Base-by-base conservation (phyloP, 805 yeast genomes). In the Spathaspora passalidarum region DNA sequence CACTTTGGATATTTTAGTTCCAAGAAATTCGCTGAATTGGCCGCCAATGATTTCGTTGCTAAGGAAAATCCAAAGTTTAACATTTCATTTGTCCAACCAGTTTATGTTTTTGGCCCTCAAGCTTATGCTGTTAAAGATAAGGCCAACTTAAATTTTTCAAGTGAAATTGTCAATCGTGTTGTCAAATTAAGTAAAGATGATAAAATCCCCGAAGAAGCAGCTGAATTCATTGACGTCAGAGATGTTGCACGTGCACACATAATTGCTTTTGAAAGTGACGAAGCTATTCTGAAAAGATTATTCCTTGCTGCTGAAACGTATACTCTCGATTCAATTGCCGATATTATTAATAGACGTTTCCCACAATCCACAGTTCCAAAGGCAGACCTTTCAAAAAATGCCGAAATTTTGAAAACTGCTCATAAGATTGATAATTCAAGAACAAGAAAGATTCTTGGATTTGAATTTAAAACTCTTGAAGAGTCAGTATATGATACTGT, bases 1-100 rank as follows among this genome's bases (percentile, higher is more conserved):
- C 49, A 55, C 16, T 48, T 47, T 38, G 84, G 81, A 2, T 80
- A 81, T 60, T 52, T 71, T 44, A 86, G 78, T 4, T 79, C 85
- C 14, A 80, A 80, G 61, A 78, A 73, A 36, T 72, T 74, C 46
- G 84, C 86, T 18, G 87, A 83, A 56, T 60, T 63, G 41, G 72
- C 77, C 1, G 85, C 84, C 3, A 80, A 87, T 82, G 72, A 77
- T 2, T 72, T 66, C n/a, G 63, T 76, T 41, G 52, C 69, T 14
- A 37, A 32, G 5, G 49, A 48, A 38, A 48, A 49, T 13, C 54
- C 48, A 26, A 43, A 43, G 19, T 48, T 51, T 20, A 41, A 41
- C 5, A 19, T 49, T 3, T 45, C 46, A 18, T 25, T 51, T n/a
- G 51, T 54, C 11, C 48, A 50, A 32, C 62, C 65, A 14, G 40